phyloP scores from a whole-genome alignment of 129 eudicot genomes.

The Silybum marianum region DNA sequence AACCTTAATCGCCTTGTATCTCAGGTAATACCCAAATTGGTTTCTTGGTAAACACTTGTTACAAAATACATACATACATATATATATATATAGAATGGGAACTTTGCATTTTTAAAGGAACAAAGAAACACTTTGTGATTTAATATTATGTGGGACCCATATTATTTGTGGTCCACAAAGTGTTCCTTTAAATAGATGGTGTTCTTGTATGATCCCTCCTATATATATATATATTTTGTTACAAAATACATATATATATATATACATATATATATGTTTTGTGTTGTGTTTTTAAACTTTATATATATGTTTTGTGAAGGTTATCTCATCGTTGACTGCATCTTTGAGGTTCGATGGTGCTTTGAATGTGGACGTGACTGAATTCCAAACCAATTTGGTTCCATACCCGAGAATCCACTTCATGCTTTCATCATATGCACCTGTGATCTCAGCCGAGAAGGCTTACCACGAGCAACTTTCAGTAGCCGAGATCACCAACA shows the following conservation, averaged over 20 bases:
- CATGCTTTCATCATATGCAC: conserved; percentile 53
- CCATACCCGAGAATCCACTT: conserved; percentile 52
- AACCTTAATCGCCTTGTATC: conserved; percentile 50
- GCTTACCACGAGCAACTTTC: conserved; percentile 45
- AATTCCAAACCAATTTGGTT: conserved; percentile 49
- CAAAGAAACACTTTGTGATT: no score
- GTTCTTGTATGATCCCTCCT: no score
- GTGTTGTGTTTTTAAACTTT: no score
- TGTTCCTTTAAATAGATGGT: no score
- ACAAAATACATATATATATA: no score
- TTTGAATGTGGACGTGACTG: conserved; percentile 44
- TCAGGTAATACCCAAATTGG: conserved; percentile 26
- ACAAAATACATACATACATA: no score
- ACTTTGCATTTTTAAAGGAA: no score
- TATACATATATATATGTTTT: no score
- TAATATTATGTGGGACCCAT: no score
- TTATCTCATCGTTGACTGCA: conserved; percentile 50
- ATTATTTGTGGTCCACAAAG: no score
- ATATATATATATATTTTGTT: no score
- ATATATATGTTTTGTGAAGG: conserved; percentile 13
- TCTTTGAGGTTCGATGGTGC: conserved; percentile 50
- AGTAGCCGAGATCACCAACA: conserved; percentile 50
- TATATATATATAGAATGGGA: no score
- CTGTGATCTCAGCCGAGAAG: conserved; percentile 48
- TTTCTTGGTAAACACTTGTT: background rate